These are phyloP conservation scores for Platanus orientalis DNA, from an alignment of 164 flowering plant genomes.

Conservation along the genomic window DNA sequence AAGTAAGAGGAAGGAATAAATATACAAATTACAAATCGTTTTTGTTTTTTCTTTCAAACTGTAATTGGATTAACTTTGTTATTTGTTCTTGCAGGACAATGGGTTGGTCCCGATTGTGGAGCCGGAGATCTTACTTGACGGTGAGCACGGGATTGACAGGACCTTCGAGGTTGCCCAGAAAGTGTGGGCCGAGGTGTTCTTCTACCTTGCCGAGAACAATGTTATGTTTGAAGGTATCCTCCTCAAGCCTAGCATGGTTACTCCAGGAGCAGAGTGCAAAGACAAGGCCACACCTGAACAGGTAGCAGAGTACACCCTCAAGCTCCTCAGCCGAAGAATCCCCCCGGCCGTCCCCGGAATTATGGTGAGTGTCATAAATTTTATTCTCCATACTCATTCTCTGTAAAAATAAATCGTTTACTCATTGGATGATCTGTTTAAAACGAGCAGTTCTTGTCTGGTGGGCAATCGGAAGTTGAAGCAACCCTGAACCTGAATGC, in stretches of 20 bases:
- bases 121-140: constrained; percentile 16
- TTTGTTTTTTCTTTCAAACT: background rate
- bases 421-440: background rate
- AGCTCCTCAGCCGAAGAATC: constrained; percentile 14
- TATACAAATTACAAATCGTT: background rate
- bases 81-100: constrained; percentile 6
- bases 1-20: background rate
- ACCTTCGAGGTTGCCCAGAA: constrained; percentile 14
- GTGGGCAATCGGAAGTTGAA: constrained; percentile 23
- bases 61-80: background rate
- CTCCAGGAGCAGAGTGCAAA: constrained; percentile 22
- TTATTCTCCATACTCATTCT: background rate
- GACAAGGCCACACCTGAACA: constrained; percentile 15
- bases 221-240: constrained; percentile 20
- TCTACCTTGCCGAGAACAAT: constrained; percentile 19
- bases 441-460: constrained; percentile 16
- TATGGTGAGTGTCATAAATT: constrained; percentile 2
- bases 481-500: constrained; percentile 21
- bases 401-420: background rate
- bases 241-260: constrained; percentile 22
- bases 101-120: constrained; percentile 21
- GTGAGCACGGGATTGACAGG: constrained; percentile 17
- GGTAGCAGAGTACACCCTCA: constrained; percentile 11
- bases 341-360: constrained; percentile 20
- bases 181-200: constrained; percentile 20